A percentile compares a stretch with the other conserved stretches of the same genome.
Evolutionary conservation across 768 basidiomycete genomes (phyloP).

Genomic region (Hysterangium stoloniferum): DNA sequence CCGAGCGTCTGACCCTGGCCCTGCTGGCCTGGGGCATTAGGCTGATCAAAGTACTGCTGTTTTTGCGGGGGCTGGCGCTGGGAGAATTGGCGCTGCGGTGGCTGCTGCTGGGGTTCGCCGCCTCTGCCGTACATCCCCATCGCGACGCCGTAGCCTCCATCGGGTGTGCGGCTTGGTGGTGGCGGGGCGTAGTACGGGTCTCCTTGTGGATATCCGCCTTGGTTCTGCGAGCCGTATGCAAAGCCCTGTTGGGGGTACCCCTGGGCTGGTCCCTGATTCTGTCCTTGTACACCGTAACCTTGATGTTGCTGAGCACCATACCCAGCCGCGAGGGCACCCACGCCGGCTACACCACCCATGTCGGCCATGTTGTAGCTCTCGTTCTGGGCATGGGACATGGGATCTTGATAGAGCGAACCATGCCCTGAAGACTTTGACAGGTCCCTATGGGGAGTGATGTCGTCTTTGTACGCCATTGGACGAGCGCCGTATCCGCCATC

Average conservation of each 20-base stretch:
- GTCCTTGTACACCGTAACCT: background rate
- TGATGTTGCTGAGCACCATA: conserved; percentile 14
- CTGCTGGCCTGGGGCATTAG: background rate
- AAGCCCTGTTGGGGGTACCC: background rate
- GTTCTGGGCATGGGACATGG: background rate
- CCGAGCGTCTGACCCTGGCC: background rate
- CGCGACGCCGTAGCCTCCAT: too few relatives aligned
- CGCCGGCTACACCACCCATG: conserved; percentile 4
- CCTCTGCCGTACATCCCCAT: too few relatives aligned
- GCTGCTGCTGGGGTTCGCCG: background rate
- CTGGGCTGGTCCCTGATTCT: too few relatives aligned
- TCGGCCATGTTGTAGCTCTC: conserved; percentile 9
- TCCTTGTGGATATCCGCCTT: background rate
- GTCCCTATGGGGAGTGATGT: background rate
- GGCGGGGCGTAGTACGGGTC: background rate
- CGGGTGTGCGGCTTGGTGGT: too few relatives aligned
- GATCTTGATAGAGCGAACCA: conserved; percentile 1
- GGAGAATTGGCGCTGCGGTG: background rate
- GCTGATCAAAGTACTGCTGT: background rate
- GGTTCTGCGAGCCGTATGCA: background rate
- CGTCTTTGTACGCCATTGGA: background rate
- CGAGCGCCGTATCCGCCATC: background rate
- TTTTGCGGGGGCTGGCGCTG: background rate
- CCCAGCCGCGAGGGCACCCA: conserved; percentile 14
- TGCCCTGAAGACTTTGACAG: conserved; percentile 4